Evolutionary conservation across 1,284 basidiomycete genomes (phyloP).

Genomic region (Sanguinoderma infundibulare): DNA sequence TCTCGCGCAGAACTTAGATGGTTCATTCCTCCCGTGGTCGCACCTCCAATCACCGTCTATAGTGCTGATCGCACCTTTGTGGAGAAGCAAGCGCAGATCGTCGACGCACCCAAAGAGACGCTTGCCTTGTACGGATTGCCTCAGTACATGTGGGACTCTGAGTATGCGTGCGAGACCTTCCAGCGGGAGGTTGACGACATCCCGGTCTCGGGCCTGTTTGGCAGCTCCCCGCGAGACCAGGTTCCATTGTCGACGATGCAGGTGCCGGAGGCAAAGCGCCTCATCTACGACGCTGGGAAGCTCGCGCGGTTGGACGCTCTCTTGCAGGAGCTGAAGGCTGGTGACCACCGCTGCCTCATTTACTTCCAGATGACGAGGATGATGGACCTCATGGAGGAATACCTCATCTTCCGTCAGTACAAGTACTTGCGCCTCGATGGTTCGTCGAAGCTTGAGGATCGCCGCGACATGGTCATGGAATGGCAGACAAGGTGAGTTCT

Average conservation of each 20-base stretch:
- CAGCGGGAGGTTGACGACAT: conserved; percentile 63
- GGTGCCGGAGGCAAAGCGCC: conserved; percentile 93
- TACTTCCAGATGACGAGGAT: conserved; percentile 99
- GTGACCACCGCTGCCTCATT: conserved; percentile 93
- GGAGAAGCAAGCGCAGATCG: conserved; percentile 66
- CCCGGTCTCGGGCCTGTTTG: conserved; percentile 72
- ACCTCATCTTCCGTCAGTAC: conserved; percentile 96
- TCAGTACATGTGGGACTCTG: conserved; percentile 66
- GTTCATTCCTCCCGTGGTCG: conserved; percentile 83
- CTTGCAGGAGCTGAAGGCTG: conserved; percentile 90
- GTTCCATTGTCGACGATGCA: conserved; percentile 87
- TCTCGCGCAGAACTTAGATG: conserved; percentile 82
- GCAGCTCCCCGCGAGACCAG: conserved; percentile 73
- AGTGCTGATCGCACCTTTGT: conserved; percentile 83
- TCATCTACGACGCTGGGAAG: conserved; percentile 98
- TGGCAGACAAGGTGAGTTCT: conserved; percentile 92
- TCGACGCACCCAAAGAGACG: conserved; percentile 74
- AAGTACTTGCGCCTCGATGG: conserved; percentile 98
- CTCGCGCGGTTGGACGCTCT: conserved; percentile 89
- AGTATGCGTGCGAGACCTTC: conserved; percentile 56
- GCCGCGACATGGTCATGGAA: conserved; percentile 99
- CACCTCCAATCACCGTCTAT: conserved; percentile 80
- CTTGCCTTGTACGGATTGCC: conserved; percentile 89
- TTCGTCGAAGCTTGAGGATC: conserved; percentile 93
- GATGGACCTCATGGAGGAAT: conserved; percentile 99